These are phyloP conservation scores for Talaromyces sp. DNA, from an alignment of 2,329 filamentous ascomycete genomes.

Conservation along the genomic window DNA sequence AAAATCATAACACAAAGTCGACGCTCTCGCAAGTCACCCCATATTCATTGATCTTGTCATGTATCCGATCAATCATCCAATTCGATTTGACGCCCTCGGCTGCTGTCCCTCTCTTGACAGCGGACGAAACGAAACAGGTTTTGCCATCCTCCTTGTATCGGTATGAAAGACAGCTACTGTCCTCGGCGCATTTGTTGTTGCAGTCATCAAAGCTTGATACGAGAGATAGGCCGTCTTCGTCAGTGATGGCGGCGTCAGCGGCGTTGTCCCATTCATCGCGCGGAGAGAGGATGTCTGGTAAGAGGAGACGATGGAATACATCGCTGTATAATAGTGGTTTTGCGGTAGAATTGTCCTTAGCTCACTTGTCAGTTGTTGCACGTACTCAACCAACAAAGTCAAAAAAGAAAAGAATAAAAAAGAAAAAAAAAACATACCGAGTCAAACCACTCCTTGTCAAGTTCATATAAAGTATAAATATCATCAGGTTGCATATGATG, in stretches of 20 bases:
- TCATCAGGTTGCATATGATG: slow-evolving; percentile 47
- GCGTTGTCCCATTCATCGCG: slow-evolving; percentile 35
- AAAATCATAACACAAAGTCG: slow-evolving; percentile 2
- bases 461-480: slow-evolving; percentile 42
- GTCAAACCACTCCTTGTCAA: slow-evolving; percentile 54
- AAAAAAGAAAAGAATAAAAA: too few species aligned
- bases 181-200: slow-evolving; percentile 25
- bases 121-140: slow-evolving; percentile 28
- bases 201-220: slow-evolving; percentile 30
- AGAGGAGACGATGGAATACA: slow-evolving; percentile 36
- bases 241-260: slow-evolving; percentile 27
- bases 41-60: background rate
- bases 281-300: slow-evolving; percentile 30
- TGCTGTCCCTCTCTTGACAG: slow-evolving; percentile 28
- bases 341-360: background rate
- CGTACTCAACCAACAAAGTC: too few species aligned
- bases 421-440: slow-evolving; percentile 45
- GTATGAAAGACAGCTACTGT: slow-evolving; percentile 30
- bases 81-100: slow-evolving; percentile 26
- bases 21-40: slow-evolving; percentile 3
- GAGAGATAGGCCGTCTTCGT: slow-evolving; percentile 15
- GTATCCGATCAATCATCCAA: slow-evolving; percentile 30
- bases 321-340: slow-evolving; percentile 33
- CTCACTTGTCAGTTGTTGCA: background rate
- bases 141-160: slow-evolving; percentile 14